A percentile compares a stretch with the other conserved stretches of the same genome.
These are phyloP conservation scores for Hypseocharis bilobata DNA, from an alignment of 441 rosid genomes.

Conservation along the genomic window DNA sequence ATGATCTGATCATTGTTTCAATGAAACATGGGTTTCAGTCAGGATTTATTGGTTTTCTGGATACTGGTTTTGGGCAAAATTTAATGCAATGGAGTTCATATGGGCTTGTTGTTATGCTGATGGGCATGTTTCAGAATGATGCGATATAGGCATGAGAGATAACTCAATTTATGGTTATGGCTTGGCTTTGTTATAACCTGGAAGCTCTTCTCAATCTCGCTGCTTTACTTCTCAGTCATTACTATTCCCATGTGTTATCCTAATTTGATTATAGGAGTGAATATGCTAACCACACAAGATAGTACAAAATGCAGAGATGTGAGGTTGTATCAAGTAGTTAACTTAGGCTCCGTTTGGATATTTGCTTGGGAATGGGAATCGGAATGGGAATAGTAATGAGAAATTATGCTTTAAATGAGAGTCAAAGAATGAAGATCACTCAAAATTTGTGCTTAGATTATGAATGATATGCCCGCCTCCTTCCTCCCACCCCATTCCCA, in stretches of 20 bases:
- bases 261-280: not conserved
- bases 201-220: not conserved
- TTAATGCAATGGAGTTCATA: not conserved
- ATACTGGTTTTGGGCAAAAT: not conserved
- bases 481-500: too few relatives aligned
- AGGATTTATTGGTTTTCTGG: not conserved
- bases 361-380: too few relatives aligned
- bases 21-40: not conserved
- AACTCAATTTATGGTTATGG: not conserved
- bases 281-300: not conserved
- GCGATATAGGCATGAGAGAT: not conserved
- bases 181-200: not conserved
- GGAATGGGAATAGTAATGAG: too few relatives aligned
- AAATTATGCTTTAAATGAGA: too few relatives aligned
- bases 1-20: too few relatives aligned
- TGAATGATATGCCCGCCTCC: too few relatives aligned
- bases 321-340: not conserved
- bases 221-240: not conserved
- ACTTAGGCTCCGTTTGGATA: too few relatives aligned
- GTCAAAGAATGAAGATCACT: too few relatives aligned
- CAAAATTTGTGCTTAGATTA: too few relatives aligned
- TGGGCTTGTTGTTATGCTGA: not conserved
- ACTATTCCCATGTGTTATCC: not conserved
- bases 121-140: not conserved
- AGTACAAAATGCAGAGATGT: conserved; percentile 3